Conservation (phyloP, 2,329 filamentous ascomycete species). For the Fusarium sp. region DNA sequence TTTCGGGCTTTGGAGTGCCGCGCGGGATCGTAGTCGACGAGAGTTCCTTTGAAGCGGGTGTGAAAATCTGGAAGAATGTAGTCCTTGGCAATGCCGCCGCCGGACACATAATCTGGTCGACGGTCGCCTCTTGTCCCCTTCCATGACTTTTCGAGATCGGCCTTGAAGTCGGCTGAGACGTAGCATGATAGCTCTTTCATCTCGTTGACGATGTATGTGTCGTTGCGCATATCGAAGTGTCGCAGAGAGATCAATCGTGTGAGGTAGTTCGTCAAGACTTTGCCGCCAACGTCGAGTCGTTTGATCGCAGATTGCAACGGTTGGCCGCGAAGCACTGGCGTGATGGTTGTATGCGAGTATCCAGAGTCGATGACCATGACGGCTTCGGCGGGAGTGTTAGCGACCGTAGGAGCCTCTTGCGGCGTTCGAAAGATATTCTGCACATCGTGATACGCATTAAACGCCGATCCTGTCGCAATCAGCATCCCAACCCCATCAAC, state of each 20-base stretch:
- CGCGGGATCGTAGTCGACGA: conserved; percentile 80
- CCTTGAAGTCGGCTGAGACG: conserved; percentile 78
- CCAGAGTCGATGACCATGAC: conserved; percentile 91
- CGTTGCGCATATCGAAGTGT: conserved; percentile 95
- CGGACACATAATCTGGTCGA: conserved; percentile 58
- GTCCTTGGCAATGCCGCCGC: conserved; percentile 78
- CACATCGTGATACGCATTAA: conserved; percentile 86
- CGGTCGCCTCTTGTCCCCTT: conserved; percentile 74
- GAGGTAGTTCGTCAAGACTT: conserved; percentile 91
- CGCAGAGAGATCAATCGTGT: conserved; percentile 89
- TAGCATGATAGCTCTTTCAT: conserved; percentile 94
- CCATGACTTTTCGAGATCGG: conserved; percentile 85
- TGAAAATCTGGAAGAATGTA: conserved; percentile 90
- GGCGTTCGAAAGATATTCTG: conserved; percentile 73
- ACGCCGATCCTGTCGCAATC: conserved; percentile 65
- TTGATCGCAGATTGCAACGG: conserved; percentile 84
- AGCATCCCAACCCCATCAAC: neutral
- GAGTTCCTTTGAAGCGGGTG: conserved; percentile 68
- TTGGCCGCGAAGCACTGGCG: conserved; percentile 82
- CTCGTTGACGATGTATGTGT: conserved; percentile 92
- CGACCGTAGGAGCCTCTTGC: conserved; percentile 53
- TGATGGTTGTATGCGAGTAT: conserved; percentile 92
- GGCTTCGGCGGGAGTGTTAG: conserved; percentile 73
- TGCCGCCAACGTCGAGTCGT: conserved; percentile 89
- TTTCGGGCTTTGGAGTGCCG: conserved; percentile 63